Evolutionary conservation across 2,329 filamentous ascomycete species (phyloP).

Genomic region (Microsporum ferrugineum): DNA sequence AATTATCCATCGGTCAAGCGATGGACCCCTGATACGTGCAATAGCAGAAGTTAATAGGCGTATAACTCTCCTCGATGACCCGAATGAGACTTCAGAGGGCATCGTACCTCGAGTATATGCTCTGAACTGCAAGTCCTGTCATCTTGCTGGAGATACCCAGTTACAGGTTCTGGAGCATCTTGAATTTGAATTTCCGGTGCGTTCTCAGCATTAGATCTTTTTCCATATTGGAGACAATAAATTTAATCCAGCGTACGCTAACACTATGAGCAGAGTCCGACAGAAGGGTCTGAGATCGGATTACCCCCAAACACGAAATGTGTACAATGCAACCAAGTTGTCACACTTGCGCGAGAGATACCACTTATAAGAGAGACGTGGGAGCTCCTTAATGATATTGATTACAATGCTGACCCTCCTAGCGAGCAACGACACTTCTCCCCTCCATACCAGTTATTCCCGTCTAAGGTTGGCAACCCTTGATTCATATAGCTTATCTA

Average conservation of each 20-base stretch:
- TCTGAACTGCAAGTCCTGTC: slow-evolving; percentile 28
- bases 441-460: slow-evolving; percentile 9
- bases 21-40: slow-evolving; percentile 28
- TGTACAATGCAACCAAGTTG: slow-evolving; percentile 23
- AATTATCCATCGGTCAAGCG: slow-evolving; percentile 31
- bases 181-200: slow-evolving; percentile 22
- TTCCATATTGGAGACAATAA: neutral
- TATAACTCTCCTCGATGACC: slow-evolving; percentile 29
- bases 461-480: neutral
- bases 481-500: neutral
- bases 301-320: slow-evolving; percentile 23
- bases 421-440: slow-evolving; percentile 31
- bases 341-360: slow-evolving; percentile 31
- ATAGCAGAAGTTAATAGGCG: slow-evolving; percentile 28
- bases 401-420: slow-evolving; percentile 29
- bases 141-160: slow-evolving; percentile 29
- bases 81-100: slow-evolving; percentile 21
- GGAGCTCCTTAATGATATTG: slow-evolving; percentile 28
- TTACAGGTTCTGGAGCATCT: slow-evolving; percentile 21
- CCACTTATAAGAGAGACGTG: slow-evolving; percentile 26
- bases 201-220: slow-evolving; percentile 6
- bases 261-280: slow-evolving; percentile 8
- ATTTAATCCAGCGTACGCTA: neutral
- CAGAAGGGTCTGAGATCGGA: slow-evolving; percentile 9
- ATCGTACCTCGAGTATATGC: slow-evolving; percentile 26